Percentiles rank a stretch among this genome's conserved stretches.
These are phyloP conservation scores for Cladosporium sp. DNA, from an alignment of 2,329 filamentous ascomycete genomes.

Conservation along the genomic window DNA sequence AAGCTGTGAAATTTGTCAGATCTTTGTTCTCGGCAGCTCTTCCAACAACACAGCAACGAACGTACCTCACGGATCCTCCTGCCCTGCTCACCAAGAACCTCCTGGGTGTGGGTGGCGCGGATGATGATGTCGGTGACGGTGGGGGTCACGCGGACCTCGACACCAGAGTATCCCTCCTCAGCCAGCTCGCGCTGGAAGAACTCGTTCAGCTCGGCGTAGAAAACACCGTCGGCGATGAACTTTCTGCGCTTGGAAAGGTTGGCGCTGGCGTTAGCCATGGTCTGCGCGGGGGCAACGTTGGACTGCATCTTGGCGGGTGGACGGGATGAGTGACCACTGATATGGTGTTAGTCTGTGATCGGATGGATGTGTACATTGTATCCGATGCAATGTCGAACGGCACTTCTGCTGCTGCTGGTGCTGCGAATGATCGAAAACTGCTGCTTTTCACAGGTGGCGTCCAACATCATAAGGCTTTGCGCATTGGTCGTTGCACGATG, in stretches of 20 bases:
- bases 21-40: neutral
- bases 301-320: slow-evolving; percentile 15
- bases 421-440: neutral
- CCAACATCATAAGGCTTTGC: no score
- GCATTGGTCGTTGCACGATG: no score
- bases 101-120: slow-evolving; percentile 99
- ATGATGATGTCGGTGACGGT: slow-evolving; percentile 99
- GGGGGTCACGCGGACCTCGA: slow-evolving; percentile 99
- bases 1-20: slow-evolving; percentile 48
- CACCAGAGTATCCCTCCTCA: slow-evolving; percentile 99
- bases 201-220: slow-evolving; percentile 99
- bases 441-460: no score
- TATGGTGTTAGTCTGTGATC: slow-evolving; percentile 4
- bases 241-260: slow-evolving; percentile 81
- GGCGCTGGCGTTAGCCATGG: slow-evolving; percentile 26
- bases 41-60: neutral
- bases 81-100: slow-evolving; percentile 99
- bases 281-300: slow-evolving; percentile 19
- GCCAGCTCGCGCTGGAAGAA: slow-evolving; percentile 99
- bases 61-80: slow-evolving; percentile 86
- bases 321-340: slow-evolving; percentile 13
- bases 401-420: slow-evolving; percentile 6
- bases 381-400: neutral
- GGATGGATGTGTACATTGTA: neutral
- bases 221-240: slow-evolving; percentile 80